Evolutionary conservation across 805 yeast genomes (phyloP), one percentile per base, ranked within the genome.

Genomic region (Scheffersomyces stipitis): DNA sequence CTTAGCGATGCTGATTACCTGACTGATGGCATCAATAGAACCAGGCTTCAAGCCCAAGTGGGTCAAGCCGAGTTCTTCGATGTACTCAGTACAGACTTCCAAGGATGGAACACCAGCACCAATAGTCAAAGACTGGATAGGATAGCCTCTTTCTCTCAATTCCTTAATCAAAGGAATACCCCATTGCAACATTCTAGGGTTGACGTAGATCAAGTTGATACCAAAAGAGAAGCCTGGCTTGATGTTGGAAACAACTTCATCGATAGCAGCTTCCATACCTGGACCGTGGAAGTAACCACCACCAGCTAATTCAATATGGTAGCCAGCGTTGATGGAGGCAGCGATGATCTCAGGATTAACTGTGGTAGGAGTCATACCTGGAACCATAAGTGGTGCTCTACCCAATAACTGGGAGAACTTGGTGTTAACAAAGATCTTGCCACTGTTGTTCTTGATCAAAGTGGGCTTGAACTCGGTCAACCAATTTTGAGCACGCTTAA

Each of bases 61-160:
- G 54, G 95, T 86, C 59, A 93, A 75, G 18, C 96, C 96, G 47
- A 93, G 77, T 28, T 89, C 85, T 62, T 85, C 84, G 56, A 93
- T 93, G 69, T 93, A 93, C 71, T 91, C 99, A 52, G 93, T 73
- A 35, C 98, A 98, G 52, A 93, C 98, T 61, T 93, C 99, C 48
- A 90, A 64, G 18, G 97, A 90, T 44, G 99, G 99, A 46, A 93
- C 99, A 78, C 99, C 99, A 36, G 99, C 99, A 74, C 99, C 99
- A 58, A 93, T 90, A 34, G 99, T 81, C 64, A 93, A 68, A 37
- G 96, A 89, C 69, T 93, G 96, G 52, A 93, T 83, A 49, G 99
- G 99, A 78, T 83, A 89, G 32, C 98, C 98, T 57, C 78, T 81
- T 50, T 80, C 83, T 71, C 99, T 82, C 64, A 93, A 77, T 46